Conservation (phyloP, 108 stramenopile genomes). For the Nitzschia inconspicua region DNA sequence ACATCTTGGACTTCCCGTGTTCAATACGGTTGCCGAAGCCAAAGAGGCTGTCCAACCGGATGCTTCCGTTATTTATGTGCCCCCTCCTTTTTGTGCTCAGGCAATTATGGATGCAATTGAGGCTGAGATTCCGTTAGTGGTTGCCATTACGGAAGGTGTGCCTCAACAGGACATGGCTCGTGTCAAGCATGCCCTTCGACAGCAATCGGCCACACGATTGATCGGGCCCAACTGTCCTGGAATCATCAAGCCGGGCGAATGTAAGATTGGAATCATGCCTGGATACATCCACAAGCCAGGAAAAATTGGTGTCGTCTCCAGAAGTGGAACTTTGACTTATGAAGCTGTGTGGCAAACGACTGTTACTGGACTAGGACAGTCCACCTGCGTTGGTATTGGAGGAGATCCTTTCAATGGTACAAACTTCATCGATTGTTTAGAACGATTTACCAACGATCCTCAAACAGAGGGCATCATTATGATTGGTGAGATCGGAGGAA, state of each 20-base stretch:
- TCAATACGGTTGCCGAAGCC: conserved; percentile 91
- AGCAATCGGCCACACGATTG: conserved; percentile 83
- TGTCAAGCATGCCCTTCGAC: conserved; percentile 86
- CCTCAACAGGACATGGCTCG: conserved; percentile 99
- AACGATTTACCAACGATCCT: conserved; percentile 97
- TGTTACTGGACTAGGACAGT: conserved; percentile 93
- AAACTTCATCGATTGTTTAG: conserved; percentile 98
- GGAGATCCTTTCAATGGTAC: conserved; percentile 99
- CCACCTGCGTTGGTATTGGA: conserved; percentile 97
- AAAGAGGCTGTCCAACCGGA: conserved; percentile 85
- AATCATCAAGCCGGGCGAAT: conserved; percentile 99
- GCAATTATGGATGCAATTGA: conserved; percentile 96
- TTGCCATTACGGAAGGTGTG: conserved; percentile 99
- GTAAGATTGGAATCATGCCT: conserved; percentile 99
- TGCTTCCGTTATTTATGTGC: conserved; percentile 99
- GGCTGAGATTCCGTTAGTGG: conserved; percentile 95
- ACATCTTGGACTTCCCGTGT: conserved; percentile 96
- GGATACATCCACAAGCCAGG: conserved; percentile 97
- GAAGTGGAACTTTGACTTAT: conserved; percentile 96
- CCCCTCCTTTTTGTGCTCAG: conserved; percentile 92
- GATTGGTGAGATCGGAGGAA: conserved; percentile 99
- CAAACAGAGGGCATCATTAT: conserved; percentile 98
- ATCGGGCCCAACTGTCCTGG: conserved; percentile 99
- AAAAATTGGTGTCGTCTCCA: conserved; percentile 96
- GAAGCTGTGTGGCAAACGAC: conserved; percentile 99